These are phyloP conservation scores for Paracamarosporium sp. DNA, from an alignment of 2,329 filamentous ascomycete species.

Conservation along the genomic window DNA sequence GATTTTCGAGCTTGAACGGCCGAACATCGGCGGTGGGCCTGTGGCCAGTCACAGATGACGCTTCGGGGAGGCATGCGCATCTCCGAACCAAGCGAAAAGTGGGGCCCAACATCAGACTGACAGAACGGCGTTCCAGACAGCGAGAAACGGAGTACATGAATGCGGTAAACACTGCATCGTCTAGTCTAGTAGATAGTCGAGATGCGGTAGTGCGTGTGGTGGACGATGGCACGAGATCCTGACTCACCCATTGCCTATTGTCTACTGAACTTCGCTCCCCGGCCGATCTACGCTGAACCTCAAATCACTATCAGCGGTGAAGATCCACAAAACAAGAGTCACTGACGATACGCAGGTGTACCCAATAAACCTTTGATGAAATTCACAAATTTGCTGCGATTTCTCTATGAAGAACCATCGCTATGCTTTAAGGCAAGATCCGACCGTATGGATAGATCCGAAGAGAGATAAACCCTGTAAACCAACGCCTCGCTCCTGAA, in stretches of 20 bases:
- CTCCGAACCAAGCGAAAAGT: constrained; percentile 20
- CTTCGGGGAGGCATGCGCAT: constrained; percentile 26
- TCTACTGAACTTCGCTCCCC: neutral
- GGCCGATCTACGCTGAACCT: neutral
- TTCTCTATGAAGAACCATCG: constrained; percentile 2
- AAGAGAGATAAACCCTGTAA: constrained; percentile 20
- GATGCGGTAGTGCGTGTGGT: neutral
- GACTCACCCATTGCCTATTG: neutral
- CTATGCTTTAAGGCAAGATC: neutral
- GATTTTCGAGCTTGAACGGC: constrained; percentile 25
- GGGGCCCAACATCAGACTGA: neutral
- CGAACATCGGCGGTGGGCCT: constrained; percentile 21
- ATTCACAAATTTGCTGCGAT: neutral
- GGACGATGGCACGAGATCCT: too few species aligned
- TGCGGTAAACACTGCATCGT: neutral
- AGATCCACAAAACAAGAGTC: neutral
- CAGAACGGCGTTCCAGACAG: neutral
- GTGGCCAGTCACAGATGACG: constrained; percentile 5
- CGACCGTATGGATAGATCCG: neutral
- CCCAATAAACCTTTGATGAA: neutral
- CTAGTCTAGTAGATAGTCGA: neutral
- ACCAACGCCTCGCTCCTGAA: constrained; percentile 35
- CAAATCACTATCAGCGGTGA: neutral
- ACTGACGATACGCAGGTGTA: neutral
- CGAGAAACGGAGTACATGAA: neutral